Conservation (phyloP, 352 stramenopile genomes). For the Pythium pectinolyticum region DNA sequence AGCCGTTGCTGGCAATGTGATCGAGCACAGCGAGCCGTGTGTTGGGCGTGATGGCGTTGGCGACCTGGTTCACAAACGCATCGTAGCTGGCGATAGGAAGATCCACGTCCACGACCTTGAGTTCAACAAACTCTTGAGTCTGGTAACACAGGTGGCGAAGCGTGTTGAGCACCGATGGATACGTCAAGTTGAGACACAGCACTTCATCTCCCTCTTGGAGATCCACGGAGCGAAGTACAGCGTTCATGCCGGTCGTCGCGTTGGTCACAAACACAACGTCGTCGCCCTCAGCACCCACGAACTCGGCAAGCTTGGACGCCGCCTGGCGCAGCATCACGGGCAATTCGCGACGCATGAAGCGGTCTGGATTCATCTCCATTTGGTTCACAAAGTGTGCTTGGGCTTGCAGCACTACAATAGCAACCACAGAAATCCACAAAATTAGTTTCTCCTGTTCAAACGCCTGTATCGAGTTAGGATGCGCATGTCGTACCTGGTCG, state of each 20-base stretch:
- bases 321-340: constrained; percentile 64
- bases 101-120: constrained; percentile 82
- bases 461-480: no score
- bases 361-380: constrained; percentile 86
- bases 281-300: constrained; percentile 70
- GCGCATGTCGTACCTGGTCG: constrained; percentile 39
- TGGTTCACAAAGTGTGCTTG: constrained; percentile 86
- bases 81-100: constrained; percentile 75
- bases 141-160: constrained; percentile 83
- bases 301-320: constrained; percentile 57
- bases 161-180: constrained; percentile 83
- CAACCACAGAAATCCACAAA: background rate
- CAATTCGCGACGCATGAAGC: constrained; percentile 77
- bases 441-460: background rate
- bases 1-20: constrained; percentile 79
- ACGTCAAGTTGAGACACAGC: constrained; percentile 85
- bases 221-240: constrained; percentile 80
- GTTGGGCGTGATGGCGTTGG: constrained; percentile 74
- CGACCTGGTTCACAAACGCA: constrained; percentile 65
- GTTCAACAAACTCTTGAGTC: constrained; percentile 86
- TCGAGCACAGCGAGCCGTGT: constrained; percentile 83
- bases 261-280: constrained; percentile 88
- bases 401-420: constrained; percentile 58
- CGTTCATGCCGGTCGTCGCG: constrained; percentile 82
- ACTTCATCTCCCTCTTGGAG: constrained; percentile 88